Base-by-base conservation (phyloP, 148 eudicot genomes). In the Cornus suecica region DNA sequence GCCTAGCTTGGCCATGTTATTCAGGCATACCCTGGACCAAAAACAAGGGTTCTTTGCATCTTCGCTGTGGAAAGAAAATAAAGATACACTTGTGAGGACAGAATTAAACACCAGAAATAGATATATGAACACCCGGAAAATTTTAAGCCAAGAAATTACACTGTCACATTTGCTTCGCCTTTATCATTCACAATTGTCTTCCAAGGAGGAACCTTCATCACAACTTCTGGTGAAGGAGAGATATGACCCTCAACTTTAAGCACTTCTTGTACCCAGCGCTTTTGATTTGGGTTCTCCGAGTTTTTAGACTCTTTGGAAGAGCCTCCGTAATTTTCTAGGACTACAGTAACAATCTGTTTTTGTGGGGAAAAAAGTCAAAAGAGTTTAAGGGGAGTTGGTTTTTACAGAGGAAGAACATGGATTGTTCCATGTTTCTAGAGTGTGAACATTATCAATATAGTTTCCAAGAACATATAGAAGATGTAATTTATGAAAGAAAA, bases 21-120 rank as follows among this genome's bases (percentile, higher is more conserved):
- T 79, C 48, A 96, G 83, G 86, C 99, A 93, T 61, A 96, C 90
- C 77, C 92, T 88, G 66, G 99, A 91, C 99, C 99, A 96, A 82
- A 96, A 96, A 74, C 84, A 76, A 31, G 99, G 98, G 78, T 82
- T 87, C 69, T 77, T 84, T 76, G 93, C 81, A 58, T 89, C 93
- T 77, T 90, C 97, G 76, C 97, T 93, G 90, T 23, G 69, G 37
- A 82, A 77, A 30, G 74, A 68, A 70, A 63, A 66, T 26, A 42
- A 8, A 52, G 64, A 24, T 26, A 7, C 28, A 41, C 73, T 20
- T 73, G 48, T 16, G 8, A 56, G 30, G 13, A 23, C 29, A 34
- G 41, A 30, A 32, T 60, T 37, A 41, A 66, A 23, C 88, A 69
- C 5, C 42, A 25, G 3, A 48, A 11, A 18, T 48, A 61, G 84